Conservation (phyloP, 2,329 filamentous ascomycete species). For the Ramichloridium luteum region DNA sequence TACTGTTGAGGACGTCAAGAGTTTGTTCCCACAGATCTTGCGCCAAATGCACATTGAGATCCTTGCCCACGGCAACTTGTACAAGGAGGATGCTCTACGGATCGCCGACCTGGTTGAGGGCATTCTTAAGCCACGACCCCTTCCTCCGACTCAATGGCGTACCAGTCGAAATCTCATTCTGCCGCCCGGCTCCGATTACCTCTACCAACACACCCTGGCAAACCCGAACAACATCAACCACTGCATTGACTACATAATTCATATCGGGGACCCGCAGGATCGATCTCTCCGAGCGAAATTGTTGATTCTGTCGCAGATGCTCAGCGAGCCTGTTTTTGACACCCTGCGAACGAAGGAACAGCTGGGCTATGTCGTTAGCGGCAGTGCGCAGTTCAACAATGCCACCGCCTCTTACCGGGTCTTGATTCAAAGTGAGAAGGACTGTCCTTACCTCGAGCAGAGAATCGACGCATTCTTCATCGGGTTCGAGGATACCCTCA, state of each 20-base stretch:
- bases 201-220: constrained; percentile 68
- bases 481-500: constrained; percentile 52
- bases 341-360: constrained; percentile 94
- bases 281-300: constrained; percentile 61
- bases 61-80: constrained; percentile 80
- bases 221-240: constrained; percentile 72
- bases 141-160: constrained; percentile 70
- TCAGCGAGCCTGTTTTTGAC: constrained; percentile 87
- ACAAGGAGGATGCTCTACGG: constrained; percentile 82
- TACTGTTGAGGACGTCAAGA: constrained; percentile 59
- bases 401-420: constrained; percentile 71
- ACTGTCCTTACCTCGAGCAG: constrained; percentile 69
- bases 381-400: constrained; percentile 59
- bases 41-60: constrained; percentile 78
- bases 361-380: constrained; percentile 92
- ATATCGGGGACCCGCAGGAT: constrained; percentile 41
- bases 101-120: constrained; percentile 73
- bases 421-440: constrained; percentile 84
- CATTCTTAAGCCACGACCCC: constrained; percentile 57
- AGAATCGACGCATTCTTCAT: constrained; percentile 77
- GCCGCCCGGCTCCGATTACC: constrained; percentile 67
- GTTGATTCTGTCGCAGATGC: constrained; percentile 75
- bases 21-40: constrained; percentile 70
- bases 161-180: constrained; percentile 65
- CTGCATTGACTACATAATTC: constrained; percentile 39